Evolutionary conservation across 169 alveolate species (phyloP), one percentile per base, ranked within the genome.

Genomic region (Cryptosporidium parvum): DNA sequence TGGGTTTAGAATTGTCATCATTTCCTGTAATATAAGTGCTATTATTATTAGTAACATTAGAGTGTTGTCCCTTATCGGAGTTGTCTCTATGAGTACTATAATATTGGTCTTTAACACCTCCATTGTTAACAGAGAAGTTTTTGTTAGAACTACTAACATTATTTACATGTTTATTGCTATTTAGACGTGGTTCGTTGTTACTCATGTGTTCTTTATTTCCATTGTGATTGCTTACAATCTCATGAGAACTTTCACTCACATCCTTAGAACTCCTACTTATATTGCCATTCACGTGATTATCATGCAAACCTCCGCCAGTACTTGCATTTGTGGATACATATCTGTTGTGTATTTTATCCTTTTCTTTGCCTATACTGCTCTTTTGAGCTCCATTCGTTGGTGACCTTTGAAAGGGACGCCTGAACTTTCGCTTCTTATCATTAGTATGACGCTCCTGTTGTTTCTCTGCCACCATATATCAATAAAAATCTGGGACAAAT

Each of bases 401-500:
- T 80, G 89, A 42, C 65, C 65, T 80, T 70, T 59, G 80, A 80
- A 44, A 65, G 23, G 89, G 89, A 59, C 89, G 73, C 75, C 89
- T 80, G 65, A 62, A 62, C 62, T 39, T 80, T 80, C 89, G 75
- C 59, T 65, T 80, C 68, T 80, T 80, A 59, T 80, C 89, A 80
- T 65, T 65, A 65, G 31, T 80, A 80, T 35, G 72, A 61, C 89
- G 89, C 39, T 80, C 80, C 62, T 80, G 89, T 61, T 80, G 89
- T 62, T 80, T 59, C 89, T 80, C 89, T 44, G 48, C 75, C 75
- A 65, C 75, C 89, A 80, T 80, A 80, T 80, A 80, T 80, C 48
- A 31, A 23, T 61, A 10, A 80, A 44, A 42, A 29, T n/a, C 67
- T 65, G 75, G 89, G 39, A 45, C 37, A 59, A 59, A 61, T 42